phyloP scores from a whole-genome alignment of 306 rosid genomes.

The Lathyrus sativus region DNA sequence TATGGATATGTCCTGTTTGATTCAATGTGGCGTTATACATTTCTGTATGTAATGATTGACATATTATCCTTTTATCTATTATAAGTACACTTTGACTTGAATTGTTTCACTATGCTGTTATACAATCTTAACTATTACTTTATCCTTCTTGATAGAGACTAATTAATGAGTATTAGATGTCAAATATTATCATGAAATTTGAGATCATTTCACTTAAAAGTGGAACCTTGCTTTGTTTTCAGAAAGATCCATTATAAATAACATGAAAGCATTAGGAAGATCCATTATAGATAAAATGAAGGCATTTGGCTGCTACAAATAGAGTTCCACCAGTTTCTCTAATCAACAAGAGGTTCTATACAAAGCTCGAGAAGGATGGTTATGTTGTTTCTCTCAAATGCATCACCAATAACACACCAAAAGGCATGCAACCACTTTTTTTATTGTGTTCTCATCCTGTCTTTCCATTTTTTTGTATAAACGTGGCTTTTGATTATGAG shows the following conservation, averaged over 20 bases:
- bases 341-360: slow-evolving; percentile 65
- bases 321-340: slow-evolving; percentile 58
- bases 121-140: slow-evolving; percentile 14
- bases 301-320: slow-evolving; percentile 48
- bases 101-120: slow-evolving; percentile 12
- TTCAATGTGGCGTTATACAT: slow-evolving; percentile 20
- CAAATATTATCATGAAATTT: slow-evolving; percentile 15
- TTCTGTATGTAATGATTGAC: neutral
- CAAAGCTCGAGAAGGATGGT: slow-evolving; percentile 62
- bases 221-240: slow-evolving; percentile 43
- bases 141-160: neutral
- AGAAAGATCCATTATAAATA: slow-evolving; percentile 68
- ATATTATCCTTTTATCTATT: neutral
- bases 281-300: slow-evolving; percentile 59
- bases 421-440: slow-evolving; percentile 56
- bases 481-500: too few species aligned
- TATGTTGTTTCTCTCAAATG: slow-evolving; percentile 57
- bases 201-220: slow-evolving; percentile 25
- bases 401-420: slow-evolving; percentile 40
- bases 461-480: too few species aligned
- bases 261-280: slow-evolving; percentile 60
- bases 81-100: neutral
- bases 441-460: too few species aligned
- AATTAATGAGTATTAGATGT: slow-evolving; percentile 8
- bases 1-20: slow-evolving; percentile 15